A percentile compares a stretch with the other conserved stretches of the same genome.
Conservation (phyloP, 108 stramenopile genomes). For the Chaetoceros muelleri region DNA sequence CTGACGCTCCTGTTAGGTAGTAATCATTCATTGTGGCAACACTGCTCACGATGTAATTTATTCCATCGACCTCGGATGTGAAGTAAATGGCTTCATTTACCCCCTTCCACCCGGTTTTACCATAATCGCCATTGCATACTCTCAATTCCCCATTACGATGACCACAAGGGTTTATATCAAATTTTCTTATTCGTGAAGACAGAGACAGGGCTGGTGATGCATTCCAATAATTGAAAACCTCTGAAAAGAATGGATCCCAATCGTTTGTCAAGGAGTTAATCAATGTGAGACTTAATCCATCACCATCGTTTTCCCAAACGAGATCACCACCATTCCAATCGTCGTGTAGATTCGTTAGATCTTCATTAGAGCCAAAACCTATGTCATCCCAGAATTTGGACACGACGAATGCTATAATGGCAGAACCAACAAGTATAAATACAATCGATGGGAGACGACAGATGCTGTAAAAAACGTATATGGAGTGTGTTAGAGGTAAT, state of each 20-base stretch:
- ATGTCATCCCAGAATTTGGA: not conserved
- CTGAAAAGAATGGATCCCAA: not conserved
- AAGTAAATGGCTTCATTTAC: conserved; percentile 5
- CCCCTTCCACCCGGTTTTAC: conserved; percentile 38
- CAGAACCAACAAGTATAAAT: no score
- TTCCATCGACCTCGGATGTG: not conserved
- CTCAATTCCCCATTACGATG: conserved; percentile 17
- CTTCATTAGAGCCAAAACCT: not conserved
- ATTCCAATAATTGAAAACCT: not conserved
- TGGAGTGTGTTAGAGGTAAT: no score
- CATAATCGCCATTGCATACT: conserved; percentile 42
- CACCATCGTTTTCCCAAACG: not conserved
- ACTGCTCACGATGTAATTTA: conserved; percentile 11
- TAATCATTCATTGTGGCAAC: conserved; percentile 37
- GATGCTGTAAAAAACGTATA: no score
- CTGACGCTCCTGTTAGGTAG: conserved; percentile 9
- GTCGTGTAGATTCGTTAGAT: not conserved
- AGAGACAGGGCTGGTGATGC: not conserved
- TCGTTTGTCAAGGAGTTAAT: not conserved
- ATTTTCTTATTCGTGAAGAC: not conserved
- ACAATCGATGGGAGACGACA: no score
- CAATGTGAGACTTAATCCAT: not conserved
- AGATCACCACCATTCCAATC: not conserved
- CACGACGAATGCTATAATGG: not conserved
- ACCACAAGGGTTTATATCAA: not conserved